Base-by-base conservation (phyloP, 805 yeast genomes). In the Clavispora phyllophila region DNA sequence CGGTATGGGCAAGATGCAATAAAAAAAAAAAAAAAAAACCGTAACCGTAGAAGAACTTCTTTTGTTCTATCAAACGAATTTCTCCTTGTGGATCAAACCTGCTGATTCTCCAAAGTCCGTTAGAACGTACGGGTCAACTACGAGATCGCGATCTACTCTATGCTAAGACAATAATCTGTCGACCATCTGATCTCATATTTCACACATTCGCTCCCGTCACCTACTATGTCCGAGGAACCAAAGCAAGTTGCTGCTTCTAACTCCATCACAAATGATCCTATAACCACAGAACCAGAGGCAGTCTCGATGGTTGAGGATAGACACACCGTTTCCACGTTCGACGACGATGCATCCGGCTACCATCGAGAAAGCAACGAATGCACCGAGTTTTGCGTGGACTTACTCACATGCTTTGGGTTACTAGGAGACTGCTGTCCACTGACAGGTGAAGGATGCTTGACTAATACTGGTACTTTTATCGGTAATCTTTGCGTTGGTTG, bases 361-460 rank as follows among this genome's bases (percentile, higher is more conserved):
- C 63, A 65, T 8, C 49, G 66, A 42, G 65, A 68, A 1, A 37
- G 54, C 20, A 66, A 68, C 46, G 74, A 70, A 45, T 70, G 75
- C 47, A 51, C 67, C 7, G 73, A 69, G 49, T 69, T 70, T 45
- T 67, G 70, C 47, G 48, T 63, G 38, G 74, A 69, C 39, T 56
- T 50, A 31, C 56, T 54, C 39, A 44, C 60, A 15, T 70, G 75
- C 48, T 70, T 70, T 42, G 74, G 75, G 1, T 54, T 66, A 37
- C 62, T 62, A 39, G 69, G 66, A 36, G 53, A 58, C 6, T 68
- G 70, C 45, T 68, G 73, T 47, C 75, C 75, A n/a, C 45, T 61
- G 32, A 54, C 55, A 14, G 70, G 70, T 4, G 73, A 68, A 40
- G 74, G 75, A 9, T 69, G 63, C 46, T 42, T 68, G 39, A 60